Evolutionary conservation across 768 basidiomycete genomes (phyloP).

Genomic region (Tephrocybe rancida): DNA sequence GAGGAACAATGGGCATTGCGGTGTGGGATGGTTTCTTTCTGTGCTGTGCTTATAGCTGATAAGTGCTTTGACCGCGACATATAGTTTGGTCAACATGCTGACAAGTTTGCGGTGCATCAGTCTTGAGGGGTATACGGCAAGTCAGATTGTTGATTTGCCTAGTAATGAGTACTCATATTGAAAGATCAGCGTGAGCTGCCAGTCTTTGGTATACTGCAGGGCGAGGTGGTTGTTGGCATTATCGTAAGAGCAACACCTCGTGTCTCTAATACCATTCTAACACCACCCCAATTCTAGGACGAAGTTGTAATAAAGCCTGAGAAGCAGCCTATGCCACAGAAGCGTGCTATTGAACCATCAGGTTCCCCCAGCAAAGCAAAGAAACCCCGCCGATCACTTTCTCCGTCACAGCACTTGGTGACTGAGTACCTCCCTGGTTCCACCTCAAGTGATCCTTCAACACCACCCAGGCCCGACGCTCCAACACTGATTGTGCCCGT

Average conservation of each 20-base stretch:
- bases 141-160: slow-evolving; percentile 3
- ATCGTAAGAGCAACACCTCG: slow-evolving; percentile 51
- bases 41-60: background rate
- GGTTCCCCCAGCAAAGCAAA: slow-evolving; percentile 11
- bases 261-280: background rate
- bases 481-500: background rate
- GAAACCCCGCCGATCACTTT: slow-evolving; percentile 21
- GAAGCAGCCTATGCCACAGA: slow-evolving; percentile 5
- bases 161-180: background rate
- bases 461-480: background rate
- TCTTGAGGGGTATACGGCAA: slow-evolving; percentile 52
- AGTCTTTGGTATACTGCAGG: slow-evolving; percentile 75
- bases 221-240: slow-evolving; percentile 67
- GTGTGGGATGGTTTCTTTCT: slow-evolving; percentile 36
- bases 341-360: slow-evolving; percentile 4
- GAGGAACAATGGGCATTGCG: slow-evolving; percentile 84
- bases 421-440: slow-evolving; percentile 10
- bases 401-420: slow-evolving; percentile 16
- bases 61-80: background rate
- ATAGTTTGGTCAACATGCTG: slow-evolving; percentile 75
- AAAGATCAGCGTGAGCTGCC: slow-evolving; percentile 74
- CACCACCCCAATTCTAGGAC: slow-evolving; percentile 39
- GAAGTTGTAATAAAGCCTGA: slow-evolving; percentile 41
- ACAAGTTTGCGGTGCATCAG: slow-evolving; percentile 58
- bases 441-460: background rate